These are phyloP conservation scores for Phytophthora foliorum DNA, from an alignment of 352 stramenopile species.

Conservation along the genomic window DNA sequence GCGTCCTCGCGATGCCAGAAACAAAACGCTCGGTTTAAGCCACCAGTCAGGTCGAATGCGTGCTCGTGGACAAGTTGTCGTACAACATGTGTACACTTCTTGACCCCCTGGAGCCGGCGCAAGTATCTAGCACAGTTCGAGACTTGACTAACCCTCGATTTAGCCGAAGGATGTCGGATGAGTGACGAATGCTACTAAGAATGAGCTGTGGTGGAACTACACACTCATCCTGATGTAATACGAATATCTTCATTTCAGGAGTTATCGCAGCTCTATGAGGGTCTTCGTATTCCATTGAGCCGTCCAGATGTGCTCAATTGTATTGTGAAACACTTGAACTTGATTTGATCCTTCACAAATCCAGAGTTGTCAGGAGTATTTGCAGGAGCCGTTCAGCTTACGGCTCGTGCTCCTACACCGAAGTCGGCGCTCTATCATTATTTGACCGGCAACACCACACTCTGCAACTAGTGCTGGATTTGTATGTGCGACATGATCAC, in stretches of 20 bases:
- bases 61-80: neutral
- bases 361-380: neutral
- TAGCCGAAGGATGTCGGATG: slow-evolving; percentile 1
- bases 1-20: slow-evolving; percentile 4
- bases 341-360: neutral
- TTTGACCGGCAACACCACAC: slow-evolving; percentile 1
- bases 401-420: slow-evolving; percentile 4
- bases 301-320: slow-evolving; percentile 1
- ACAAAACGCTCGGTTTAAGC: slow-evolving; percentile 1
- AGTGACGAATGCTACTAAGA: slow-evolving; percentile 5
- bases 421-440: slow-evolving; percentile 5
- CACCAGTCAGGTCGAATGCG: neutral
- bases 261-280: neutral
- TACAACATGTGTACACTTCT: slow-evolving; percentile 5
- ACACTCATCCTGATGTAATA: slow-evolving; percentile 23
- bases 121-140: slow-evolving; percentile 19
- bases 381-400: neutral
- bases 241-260: slow-evolving; percentile 13
- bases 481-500: neutral
- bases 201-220: slow-evolving; percentile 13
- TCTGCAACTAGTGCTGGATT: neutral
- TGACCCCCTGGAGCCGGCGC: slow-evolving; percentile 7
- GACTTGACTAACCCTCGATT: slow-evolving; percentile 1
- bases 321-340: slow-evolving; percentile 3
- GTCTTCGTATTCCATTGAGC: neutral